These are phyloP conservation scores for Metschnikowia kofuensis DNA, from an alignment of 805 yeast species.

Conservation along the genomic window DNA sequence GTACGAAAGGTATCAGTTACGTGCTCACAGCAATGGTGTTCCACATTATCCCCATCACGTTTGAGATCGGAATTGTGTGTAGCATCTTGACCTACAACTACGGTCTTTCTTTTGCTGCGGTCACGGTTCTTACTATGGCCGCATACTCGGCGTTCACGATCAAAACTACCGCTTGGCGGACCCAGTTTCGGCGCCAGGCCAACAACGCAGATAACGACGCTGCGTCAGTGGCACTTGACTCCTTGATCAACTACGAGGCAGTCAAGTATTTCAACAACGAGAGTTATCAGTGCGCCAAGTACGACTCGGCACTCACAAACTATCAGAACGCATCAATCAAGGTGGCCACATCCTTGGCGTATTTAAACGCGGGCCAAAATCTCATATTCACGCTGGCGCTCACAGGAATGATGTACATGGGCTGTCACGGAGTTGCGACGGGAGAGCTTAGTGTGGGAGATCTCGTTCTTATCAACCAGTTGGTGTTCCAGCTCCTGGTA, in stretches of 20 bases:
- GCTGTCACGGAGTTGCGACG: slow-evolving; percentile 84
- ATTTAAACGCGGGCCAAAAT: slow-evolving; percentile 75
- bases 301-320: slow-evolving; percentile 66
- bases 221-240: slow-evolving; percentile 92
- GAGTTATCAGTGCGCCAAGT: slow-evolving; percentile 69
- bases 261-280: slow-evolving; percentile 96
- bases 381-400: slow-evolving; percentile 81
- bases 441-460: slow-evolving; percentile 91
- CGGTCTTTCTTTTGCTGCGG: slow-evolving; percentile 84
- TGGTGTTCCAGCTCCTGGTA: slow-evolving; percentile 92
- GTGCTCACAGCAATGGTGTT: slow-evolving; percentile 96
- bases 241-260: slow-evolving; percentile 89
- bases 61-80: slow-evolving; percentile 90
- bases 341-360: slow-evolving; percentile 82
- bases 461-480: slow-evolving; percentile 87
- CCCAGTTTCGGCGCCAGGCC: slow-evolving; percentile 81
- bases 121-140: slow-evolving; percentile 84
- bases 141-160: slow-evolving; percentile 86
- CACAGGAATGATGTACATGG: slow-evolving; percentile 98
- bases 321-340: slow-evolving; percentile 76
- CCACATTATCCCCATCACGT: slow-evolving; percentile 88
- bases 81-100: slow-evolving; percentile 92
- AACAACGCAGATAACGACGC: slow-evolving; percentile 93
- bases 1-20: slow-evolving; percentile 94
- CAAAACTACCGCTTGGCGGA: slow-evolving; percentile 93